Conservation (phyloP, 2,329 filamentous ascomycete genomes). For the Rhynchosporium agropyri region DNA sequence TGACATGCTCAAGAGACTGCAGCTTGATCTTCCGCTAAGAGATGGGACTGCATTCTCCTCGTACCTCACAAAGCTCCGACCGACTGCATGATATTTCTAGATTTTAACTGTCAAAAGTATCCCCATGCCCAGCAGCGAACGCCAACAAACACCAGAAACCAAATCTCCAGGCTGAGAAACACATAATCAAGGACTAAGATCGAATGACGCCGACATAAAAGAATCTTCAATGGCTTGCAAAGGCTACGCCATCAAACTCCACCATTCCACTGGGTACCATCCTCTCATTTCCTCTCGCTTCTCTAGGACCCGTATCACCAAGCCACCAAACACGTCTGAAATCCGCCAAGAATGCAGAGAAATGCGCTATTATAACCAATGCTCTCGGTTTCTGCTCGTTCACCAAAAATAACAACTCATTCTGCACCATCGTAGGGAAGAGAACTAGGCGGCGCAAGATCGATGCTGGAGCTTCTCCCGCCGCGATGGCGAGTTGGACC, state of each 20-base stretch:
- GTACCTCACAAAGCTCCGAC: no score
- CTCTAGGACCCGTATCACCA: constrained; percentile 27
- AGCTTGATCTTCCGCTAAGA: no score
- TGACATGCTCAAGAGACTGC: no score
- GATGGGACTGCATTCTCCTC: no score
- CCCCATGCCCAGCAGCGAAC: no score
- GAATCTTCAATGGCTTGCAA: constrained; percentile 23
- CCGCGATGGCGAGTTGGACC: constrained; percentile 21
- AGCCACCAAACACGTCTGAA: constrained; percentile 45
- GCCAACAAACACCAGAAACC: no score
- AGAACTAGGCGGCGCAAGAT: constrained; percentile 26
- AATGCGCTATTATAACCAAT: constrained; percentile 40
- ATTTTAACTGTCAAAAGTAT: no score
- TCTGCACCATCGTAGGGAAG: constrained; percentile 25
- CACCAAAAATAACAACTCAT: constrained; percentile 24
- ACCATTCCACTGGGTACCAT: constrained; percentile 26
- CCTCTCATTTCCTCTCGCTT: constrained; percentile 26
- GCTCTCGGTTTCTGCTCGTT: constrained; percentile 29
- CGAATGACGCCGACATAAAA: not conserved
- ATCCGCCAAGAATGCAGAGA: constrained; percentile 42
- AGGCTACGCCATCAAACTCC: constrained; percentile 28
- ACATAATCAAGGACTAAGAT: not conserved
- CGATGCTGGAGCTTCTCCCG: constrained; percentile 2
- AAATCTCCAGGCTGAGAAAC: not conserved
- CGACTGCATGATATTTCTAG: no score